Percentiles rank a stretch among this genome's conserved stretches.
Conservation (phyloP, 2,329 filamentous ascomycete genomes). For the Dactylella cylindrospora region DNA sequence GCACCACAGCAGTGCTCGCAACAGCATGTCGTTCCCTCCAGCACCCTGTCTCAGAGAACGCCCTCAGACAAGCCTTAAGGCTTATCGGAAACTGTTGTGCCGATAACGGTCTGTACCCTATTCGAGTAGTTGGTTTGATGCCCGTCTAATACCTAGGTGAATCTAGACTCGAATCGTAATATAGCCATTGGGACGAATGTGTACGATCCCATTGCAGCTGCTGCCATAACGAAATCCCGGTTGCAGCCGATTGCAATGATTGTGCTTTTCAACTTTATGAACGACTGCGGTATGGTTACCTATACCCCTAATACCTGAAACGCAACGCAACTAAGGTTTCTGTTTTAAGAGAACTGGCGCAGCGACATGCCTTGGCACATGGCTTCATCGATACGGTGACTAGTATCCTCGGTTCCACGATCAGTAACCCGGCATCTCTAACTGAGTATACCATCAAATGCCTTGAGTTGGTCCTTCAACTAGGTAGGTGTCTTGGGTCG, state of each 20-base stretch:
- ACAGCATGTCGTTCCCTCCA: slow-evolving; percentile 15
- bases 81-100: slow-evolving; percentile 48
- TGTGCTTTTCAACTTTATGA: slow-evolving; percentile 37
- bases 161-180: slow-evolving; percentile 25
- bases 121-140: background rate
- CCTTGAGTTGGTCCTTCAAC: slow-evolving; percentile 15
- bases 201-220: background rate
- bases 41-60: slow-evolving; percentile 15
- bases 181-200: slow-evolving; percentile 16
- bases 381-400: slow-evolving; percentile 2
- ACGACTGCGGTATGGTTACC: slow-evolving; percentile 23
- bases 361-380: slow-evolving; percentile 13
- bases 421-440: background rate
- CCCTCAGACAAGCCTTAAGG: slow-evolving; percentile 43
- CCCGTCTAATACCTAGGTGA: background rate
- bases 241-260: slow-evolving; percentile 9
- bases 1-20: slow-evolving; percentile 46
- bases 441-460: slow-evolving; percentile 21
- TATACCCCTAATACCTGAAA: background rate
- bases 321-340: background rate
- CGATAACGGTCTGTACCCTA: slow-evolving; percentile 45
- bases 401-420: background rate
- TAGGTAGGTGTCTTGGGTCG: background rate
- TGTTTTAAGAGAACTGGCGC: slow-evolving; percentile 19
- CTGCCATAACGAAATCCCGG: background rate